Percentiles rank a stretch among this genome's conserved stretches.
Evolutionary conservation across 208 protist species (phyloP).

Genomic region (Crithidia sp.): DNA sequence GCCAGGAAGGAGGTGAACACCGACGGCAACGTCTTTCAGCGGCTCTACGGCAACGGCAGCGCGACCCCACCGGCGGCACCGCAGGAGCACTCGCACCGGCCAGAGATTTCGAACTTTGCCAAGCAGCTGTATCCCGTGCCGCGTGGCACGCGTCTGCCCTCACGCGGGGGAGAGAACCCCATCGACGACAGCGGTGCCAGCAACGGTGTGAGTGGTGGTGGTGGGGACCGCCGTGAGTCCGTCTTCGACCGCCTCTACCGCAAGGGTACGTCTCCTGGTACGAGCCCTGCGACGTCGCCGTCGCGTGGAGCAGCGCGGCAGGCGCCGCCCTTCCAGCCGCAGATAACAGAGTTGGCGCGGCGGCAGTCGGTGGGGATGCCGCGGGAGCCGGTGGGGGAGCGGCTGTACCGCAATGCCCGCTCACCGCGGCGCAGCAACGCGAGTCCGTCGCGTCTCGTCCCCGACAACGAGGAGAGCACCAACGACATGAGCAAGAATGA

Average conservation of each 20-base stretch:
- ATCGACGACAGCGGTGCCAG: not conserved
- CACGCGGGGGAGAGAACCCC: not conserved
- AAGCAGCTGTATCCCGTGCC: slow-evolving; percentile 21
- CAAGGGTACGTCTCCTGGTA: slow-evolving; percentile 12
- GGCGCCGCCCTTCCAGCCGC: slow-evolving; percentile 43
- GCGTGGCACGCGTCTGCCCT: slow-evolving; percentile 8
- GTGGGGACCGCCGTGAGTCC: slow-evolving; percentile 8
- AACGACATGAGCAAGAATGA: not conserved
- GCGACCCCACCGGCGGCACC: slow-evolving; percentile 5
- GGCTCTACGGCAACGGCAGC: slow-evolving; percentile 30
- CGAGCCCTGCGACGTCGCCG: slow-evolving; percentile 32
- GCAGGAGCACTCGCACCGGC: slow-evolving; percentile 19
- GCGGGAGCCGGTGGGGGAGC: slow-evolving; percentile 43
- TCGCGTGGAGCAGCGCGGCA: slow-evolving; percentile 1
- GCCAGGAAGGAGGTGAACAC: slow-evolving; percentile 23
- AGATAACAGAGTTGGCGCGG: slow-evolving; percentile 52
- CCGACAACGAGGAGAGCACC: not conserved
- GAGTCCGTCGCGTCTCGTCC: not conserved
- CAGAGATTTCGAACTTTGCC: slow-evolving; percentile 28
- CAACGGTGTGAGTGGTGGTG: not conserved
- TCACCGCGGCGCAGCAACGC: slow-evolving; percentile 17
- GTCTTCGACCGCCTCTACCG: slow-evolving; percentile 52
- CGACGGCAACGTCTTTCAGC: slow-evolving; percentile 34
- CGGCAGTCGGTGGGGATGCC: slow-evolving; percentile 23
- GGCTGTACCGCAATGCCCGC: slow-evolving; percentile 41